Evolutionary conservation across 176 grass and related monocot species (phyloP), one percentile per base, ranked within the genome.

Genomic region (Oryza meridionalis): DNA sequence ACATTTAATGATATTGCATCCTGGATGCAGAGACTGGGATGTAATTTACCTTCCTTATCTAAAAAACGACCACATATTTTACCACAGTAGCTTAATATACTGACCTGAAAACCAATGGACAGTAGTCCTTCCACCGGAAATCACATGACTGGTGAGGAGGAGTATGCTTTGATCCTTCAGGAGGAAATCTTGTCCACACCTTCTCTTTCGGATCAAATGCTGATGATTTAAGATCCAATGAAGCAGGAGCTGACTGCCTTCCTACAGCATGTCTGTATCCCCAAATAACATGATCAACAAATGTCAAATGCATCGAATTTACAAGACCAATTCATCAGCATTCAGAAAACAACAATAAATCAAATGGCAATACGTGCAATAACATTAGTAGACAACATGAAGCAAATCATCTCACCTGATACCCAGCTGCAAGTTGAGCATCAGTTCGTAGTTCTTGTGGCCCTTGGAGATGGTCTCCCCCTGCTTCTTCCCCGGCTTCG

Each of bases 391-490:
- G 29, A 40, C 27, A 49, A 40, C 27, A 49, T 11, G 42, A 70
- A 65, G 13, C 7, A 43, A 42, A 64, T 17, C 6, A 73, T 37
- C 31, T 12, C 21, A 88, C 92, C 88, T 81, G 80, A 91, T 91
- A 43, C 92, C 92, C n/a, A 94, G 65, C 76, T 91, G 92, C 73
- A 94, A 77, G 67, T 85, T 91, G 44, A 90, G 86, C 92, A 94
- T 94, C 67, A 94, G 83, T 47, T 94, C 84, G 38, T 87, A 94
- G 81, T 94, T 94, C 80, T 82, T 84, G 78, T 94, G 92, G 4
- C 89, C 89, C 72, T 87, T 89, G 71, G 85, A 78, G 75, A 94
- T 91, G 11, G 82, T 91, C 76, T 91, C 74, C 25, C 90, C 90
- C 1, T 72, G 90, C 82, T 85, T 78, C 45, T 76, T 88, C 21